phyloP scores from a whole-genome alignment of 2,329 filamentous ascomycete genomes.

The Neodidymelliopsis sp. region DNA sequence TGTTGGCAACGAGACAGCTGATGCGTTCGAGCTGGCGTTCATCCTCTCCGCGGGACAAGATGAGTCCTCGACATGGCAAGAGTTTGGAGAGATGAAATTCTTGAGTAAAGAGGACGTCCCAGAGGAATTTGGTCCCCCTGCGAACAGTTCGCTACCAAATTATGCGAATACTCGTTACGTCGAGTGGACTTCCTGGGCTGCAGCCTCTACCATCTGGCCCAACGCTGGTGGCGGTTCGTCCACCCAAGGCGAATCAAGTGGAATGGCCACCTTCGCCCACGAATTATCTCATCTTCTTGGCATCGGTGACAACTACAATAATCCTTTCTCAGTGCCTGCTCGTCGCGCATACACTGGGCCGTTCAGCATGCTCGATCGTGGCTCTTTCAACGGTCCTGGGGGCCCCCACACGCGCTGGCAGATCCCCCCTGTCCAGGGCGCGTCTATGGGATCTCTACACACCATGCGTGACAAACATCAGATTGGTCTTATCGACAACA shows the following conservation, averaged over 20 bases:
- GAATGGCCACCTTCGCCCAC: slow-evolving; percentile 62
- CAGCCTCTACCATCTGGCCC: slow-evolving; percentile 61
- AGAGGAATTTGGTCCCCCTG: slow-evolving; percentile 59
- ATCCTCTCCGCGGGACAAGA: slow-evolving; percentile 64
- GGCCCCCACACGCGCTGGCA: slow-evolving; percentile 63
- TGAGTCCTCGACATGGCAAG: slow-evolving; percentile 64
- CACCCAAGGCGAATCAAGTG: slow-evolving; percentile 62
- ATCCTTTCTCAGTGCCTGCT: slow-evolving; percentile 57
- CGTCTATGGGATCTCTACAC: slow-evolving; percentile 60
- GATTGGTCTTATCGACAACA: slow-evolving; percentile 57
- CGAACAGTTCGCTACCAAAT: slow-evolving; percentile 53
- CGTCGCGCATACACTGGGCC: slow-evolving; percentile 60
- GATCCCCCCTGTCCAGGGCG: slow-evolving; percentile 59
- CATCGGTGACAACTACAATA: slow-evolving; percentile 65
- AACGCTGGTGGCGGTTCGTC: slow-evolving; percentile 62
- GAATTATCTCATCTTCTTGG: slow-evolving; percentile 61
- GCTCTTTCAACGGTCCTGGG: slow-evolving; percentile 62
- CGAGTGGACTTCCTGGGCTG: slow-evolving; percentile 62
- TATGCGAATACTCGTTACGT: slow-evolving; percentile 61
- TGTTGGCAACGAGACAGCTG: slow-evolving; percentile 59
- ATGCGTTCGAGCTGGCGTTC: slow-evolving; percentile 60
- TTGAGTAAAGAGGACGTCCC: slow-evolving; percentile 57
- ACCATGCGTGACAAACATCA: slow-evolving; percentile 63
- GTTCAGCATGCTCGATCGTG: slow-evolving; percentile 62
- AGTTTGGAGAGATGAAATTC: slow-evolving; percentile 65